A percentile compares a stretch with the other conserved stretches of the same genome.
Conservation (phyloP, 2,329 filamentous ascomycete genomes). For the Phaeomoniella chlamydospora region DNA sequence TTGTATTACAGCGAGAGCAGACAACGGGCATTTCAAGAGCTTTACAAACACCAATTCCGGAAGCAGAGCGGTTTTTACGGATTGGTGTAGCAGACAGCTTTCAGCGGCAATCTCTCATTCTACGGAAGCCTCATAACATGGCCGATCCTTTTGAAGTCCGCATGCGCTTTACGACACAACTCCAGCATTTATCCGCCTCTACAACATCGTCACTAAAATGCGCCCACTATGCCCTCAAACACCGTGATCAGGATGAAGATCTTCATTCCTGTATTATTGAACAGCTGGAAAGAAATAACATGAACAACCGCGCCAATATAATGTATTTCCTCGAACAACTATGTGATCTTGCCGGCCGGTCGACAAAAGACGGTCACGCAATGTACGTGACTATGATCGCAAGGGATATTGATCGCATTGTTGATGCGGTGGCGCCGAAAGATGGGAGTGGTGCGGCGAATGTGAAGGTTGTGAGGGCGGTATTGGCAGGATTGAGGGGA, state of each 20-base stretch:
- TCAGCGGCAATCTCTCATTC: too few relatives aligned
- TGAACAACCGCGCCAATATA: slow-evolving; percentile 96
- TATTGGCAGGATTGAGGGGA: slow-evolving; percentile 53
- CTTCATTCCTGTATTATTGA: slow-evolving; percentile 94
- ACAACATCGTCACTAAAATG: slow-evolving; percentile 82
- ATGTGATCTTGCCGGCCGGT: slow-evolving; percentile 58
- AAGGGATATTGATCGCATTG: slow-evolving; percentile 76
- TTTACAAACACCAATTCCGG: too few relatives aligned
- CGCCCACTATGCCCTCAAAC: slow-evolving; percentile 85
- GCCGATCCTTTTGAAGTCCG: slow-evolving; percentile 94
- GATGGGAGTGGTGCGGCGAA: slow-evolving; percentile 84
- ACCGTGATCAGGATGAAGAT: slow-evolving; percentile 91
- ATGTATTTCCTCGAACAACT: slow-evolving; percentile 98
- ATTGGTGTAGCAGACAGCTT: too few relatives aligned
- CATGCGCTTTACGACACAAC: slow-evolving; percentile 84
- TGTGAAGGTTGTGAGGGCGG: slow-evolving; percentile 78
- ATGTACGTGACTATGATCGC: slow-evolving; percentile 92
- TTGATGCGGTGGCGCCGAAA: slow-evolving; percentile 80
- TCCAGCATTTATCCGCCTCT: slow-evolving; percentile 83
- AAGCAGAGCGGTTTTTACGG: too few relatives aligned
- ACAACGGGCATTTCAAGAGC: too few relatives aligned
- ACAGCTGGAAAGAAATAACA: slow-evolving; percentile 81
- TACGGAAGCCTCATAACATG: too few relatives aligned
- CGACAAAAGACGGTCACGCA: slow-evolving; percentile 53
- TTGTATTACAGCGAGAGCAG: too few relatives aligned